phyloP scores from a whole-genome alignment of 805 yeast species.

The Lachancea dasiensis region DNA sequence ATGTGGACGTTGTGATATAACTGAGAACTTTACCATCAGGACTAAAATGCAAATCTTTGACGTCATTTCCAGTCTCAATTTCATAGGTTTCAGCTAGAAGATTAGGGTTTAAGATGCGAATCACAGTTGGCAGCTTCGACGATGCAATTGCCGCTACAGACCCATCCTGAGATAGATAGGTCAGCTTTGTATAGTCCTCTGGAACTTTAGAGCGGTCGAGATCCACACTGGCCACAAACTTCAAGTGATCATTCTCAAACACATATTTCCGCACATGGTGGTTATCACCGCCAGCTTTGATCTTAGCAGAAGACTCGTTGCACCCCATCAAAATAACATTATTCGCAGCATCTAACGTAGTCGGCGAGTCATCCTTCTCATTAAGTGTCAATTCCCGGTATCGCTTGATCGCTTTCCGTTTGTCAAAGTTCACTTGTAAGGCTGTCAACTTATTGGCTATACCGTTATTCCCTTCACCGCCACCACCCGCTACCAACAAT shows the following conservation, averaged over 20 bases:
- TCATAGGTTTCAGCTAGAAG: constrained; percentile 49
- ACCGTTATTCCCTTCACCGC: constrained; percentile 90
- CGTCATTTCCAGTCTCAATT: constrained; percentile 48
- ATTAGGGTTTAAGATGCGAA: constrained; percentile 55
- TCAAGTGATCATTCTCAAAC: constrained; percentile 54
- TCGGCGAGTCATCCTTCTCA: constrained; percentile 79
- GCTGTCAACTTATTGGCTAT: constrained; percentile 78
- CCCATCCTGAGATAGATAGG: constrained; percentile 53
- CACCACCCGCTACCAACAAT: constrained; percentile 83
- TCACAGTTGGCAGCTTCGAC: constrained; percentile 55
- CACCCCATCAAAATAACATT: constrained; percentile 62
- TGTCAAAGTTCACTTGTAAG: constrained; percentile 49
- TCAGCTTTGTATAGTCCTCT: constrained; percentile 55
- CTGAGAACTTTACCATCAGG: constrained; percentile 61
- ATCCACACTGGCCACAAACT: constrained; percentile 56
- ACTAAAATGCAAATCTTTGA: constrained; percentile 61
- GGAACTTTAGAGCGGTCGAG: constrained; percentile 41
- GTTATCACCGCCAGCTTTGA: constrained; percentile 52
- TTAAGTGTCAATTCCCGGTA: constrained; percentile 57
- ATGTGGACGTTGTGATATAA: constrained; percentile 50
- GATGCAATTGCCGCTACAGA: constrained; percentile 63
- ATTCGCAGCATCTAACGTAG: constrained; percentile 56
- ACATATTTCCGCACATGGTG: constrained; percentile 66
- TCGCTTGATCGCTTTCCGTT: constrained; percentile 43
- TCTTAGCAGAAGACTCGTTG: constrained; percentile 57